These are phyloP conservation scores for Ustilago sp. DNA, from an alignment of 1,284 basidiomycete genomes.

Conservation along the genomic window DNA sequence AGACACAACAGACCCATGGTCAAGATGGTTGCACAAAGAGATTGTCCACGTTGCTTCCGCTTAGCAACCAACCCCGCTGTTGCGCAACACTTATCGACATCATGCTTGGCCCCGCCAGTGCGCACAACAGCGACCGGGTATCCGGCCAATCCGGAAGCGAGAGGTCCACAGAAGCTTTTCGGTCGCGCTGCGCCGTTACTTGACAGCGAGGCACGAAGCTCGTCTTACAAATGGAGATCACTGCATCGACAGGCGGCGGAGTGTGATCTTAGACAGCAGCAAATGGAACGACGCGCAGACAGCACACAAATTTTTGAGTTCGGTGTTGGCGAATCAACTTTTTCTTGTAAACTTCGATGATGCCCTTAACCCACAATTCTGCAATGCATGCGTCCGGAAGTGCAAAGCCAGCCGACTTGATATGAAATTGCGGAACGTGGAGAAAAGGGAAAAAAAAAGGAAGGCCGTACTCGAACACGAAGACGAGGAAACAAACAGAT, in stretches of 20 bases:
- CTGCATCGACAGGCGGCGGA: neutral
- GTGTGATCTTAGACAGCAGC: neutral
- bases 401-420: slow-evolving; percentile 40
- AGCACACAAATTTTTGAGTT: neutral
- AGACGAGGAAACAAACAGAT: neutral
- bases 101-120: neutral
- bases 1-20: neutral
- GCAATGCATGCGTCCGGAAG: slow-evolving; percentile 54
- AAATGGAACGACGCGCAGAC: neutral
- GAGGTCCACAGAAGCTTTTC: neutral
- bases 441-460: neutral
- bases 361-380: slow-evolving; percentile 17
- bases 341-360: slow-evolving; percentile 18
- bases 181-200: neutral
- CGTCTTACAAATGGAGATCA: neutral
- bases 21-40: neutral
- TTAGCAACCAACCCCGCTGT: neutral
- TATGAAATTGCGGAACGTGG: neutral
- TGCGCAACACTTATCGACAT: neutral
- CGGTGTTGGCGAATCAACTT: neutral
- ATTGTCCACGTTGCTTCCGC: neutral
- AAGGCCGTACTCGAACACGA: neutral
- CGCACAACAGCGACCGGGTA: neutral
- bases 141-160: neutral
- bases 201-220: neutral